Evolutionary conservation across 2,329 filamentous ascomycete species (phyloP), one percentile per base, ranked within the genome.

Genomic region (Neopestalotiopsis clavispora): DNA sequence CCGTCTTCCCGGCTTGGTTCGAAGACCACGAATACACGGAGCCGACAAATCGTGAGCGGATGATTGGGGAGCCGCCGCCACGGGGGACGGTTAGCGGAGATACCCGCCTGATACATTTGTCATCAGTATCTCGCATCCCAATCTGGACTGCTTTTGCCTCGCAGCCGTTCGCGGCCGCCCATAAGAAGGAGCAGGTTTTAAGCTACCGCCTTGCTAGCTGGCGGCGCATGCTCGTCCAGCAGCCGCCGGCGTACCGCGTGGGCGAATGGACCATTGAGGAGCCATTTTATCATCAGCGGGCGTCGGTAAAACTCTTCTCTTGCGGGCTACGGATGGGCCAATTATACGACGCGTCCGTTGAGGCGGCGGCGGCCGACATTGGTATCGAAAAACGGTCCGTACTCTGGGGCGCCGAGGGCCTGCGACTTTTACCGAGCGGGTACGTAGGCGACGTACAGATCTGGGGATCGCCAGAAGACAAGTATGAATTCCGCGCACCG

Each of bases 221-320:
- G 68, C 64, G 68, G 32, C 64, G 64, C 17, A 69, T 69, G 68
- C 68, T 69, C 34, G n/a, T 64, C 17, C 64, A 67, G 23, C 65
- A 69, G 40, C 60, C 60, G n/a, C 65, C 52, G 14, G 32, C 23
- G 3, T 3, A 7, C 38, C 6, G n/a, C 65, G 38, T 67, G 13
- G 57, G 57, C 23, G 23, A 45, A 14, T n/a, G 17, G 65, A 14
- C 32, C 34, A 38, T 23, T 23, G 23, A 23, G 23, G 23, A 23
- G 3, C 23, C 59, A 30, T 32, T 38, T 30, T 17, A 17, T 4
- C 30, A 10, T 7, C 57, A 60, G 12, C 28, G 30, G 58, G 65
- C 56, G 57, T 34, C 13, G 40, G 1, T 17, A 32, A 3, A 34
- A 20, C 32, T 1, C 28, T 23, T 9, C 1, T 9, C n/a, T 5